These are phyloP conservation scores for Paramecium pentaurelia DNA, from an alignment of 73 alveolate species.

Conservation along the genomic window DNA sequence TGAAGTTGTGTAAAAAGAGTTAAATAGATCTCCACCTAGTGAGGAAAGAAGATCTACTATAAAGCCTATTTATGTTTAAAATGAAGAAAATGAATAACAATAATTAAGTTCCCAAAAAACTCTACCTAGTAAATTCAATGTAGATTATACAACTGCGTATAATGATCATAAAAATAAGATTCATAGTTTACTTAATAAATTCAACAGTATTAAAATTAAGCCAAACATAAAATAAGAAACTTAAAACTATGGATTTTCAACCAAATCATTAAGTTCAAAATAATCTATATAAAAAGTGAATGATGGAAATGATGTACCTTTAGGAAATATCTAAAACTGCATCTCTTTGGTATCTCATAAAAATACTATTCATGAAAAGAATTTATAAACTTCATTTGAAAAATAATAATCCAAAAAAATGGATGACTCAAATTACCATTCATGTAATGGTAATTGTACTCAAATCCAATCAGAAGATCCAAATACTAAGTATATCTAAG, in stretches of 20 bases:
- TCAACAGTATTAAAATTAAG: neutral
- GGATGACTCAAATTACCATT: neutral
- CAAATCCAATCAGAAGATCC: neutral
- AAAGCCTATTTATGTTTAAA: neutral
- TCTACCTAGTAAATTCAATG: neutral
- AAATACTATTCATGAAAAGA: neutral
- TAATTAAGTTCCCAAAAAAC: neutral
- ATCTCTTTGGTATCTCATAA: neutral
- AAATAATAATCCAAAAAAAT: neutral
- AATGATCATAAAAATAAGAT: neutral
- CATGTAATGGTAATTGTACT: neutral
- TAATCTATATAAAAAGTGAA: neutral
- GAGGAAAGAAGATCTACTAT: slow-evolving; percentile 10
- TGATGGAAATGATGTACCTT: neutral
- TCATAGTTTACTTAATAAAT: neutral
- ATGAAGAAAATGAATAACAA: neutral
- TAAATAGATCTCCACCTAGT: slow-evolving; percentile 22
- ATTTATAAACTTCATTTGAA: neutral
- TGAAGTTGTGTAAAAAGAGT: neutral
- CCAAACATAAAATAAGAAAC: neutral
- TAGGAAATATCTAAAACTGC: neutral
- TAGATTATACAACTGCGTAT: neutral
- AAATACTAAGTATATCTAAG: neutral
- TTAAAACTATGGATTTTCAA: neutral
- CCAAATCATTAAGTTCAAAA: neutral